Evolutionary conservation across 2,329 filamentous ascomycete genomes (phyloP), one percentile per base, ranked within the genome.

Genomic region (Fusarium anguioides): DNA sequence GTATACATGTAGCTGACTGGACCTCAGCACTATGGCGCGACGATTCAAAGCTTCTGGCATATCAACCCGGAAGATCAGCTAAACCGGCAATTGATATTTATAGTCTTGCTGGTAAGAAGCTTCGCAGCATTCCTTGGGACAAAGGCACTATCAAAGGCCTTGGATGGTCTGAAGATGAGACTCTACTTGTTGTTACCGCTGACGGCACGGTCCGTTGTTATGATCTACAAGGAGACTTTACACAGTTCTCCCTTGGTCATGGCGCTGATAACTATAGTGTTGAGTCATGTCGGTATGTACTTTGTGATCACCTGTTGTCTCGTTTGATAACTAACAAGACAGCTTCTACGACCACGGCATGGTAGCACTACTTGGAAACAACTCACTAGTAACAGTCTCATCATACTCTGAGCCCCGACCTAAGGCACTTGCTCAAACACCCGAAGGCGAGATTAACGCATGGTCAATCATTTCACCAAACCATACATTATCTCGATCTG

Each of bases 101-200:
- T 83, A 97, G 92, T 75, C 95, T 91, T 78, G 91, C 96, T 12
- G 96, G 96, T 52, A 96, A 94, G 82, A 87, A 93, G 58, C 90
- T 99, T 65, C 90, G 91, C 73, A 89, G 88, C 75, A 93, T 97
- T 69, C 87, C 91, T 76, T 98, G 95, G 94, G 95, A 98, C 73
- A 93, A 94, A 80, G 93, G 93, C 42, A 83, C 89, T 5, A 92
- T 99, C 75, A 91, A 90, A 77, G 94, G 93, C 3, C 84, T 99
- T 20, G 96, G 96, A 31, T 99, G 96, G 96, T 97, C 94, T 20
- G 95, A 97, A 74, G 93, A 97, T 68, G 96, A 99, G 83, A 91
- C 92, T 75, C 85, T 99, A 44, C 82, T 99, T 6, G 91, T 97
- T 0, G 89, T 98, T 49, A 93, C 94, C 11, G 87, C 91, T 51